Percentiles rank a stretch among this genome's conserved stretches.
phyloP scores from a whole-genome alignment of 2,329 filamentous ascomycete genomes.

The Myrmaecium sp. region DNA sequence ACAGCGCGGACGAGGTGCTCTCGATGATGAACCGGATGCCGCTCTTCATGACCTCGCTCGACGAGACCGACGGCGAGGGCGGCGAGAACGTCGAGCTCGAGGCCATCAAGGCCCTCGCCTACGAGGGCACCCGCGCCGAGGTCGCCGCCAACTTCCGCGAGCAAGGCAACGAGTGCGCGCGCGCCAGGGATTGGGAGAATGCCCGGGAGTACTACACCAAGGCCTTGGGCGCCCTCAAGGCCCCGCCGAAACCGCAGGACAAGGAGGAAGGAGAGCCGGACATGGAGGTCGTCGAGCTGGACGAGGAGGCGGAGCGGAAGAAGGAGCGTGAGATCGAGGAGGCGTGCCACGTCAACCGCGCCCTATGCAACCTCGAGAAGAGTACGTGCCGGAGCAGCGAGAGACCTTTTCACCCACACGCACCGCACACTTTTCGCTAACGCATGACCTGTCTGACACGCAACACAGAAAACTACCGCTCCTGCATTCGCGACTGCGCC shows the following conservation, averaged over 20 bases:
- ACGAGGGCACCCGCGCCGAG: constrained; percentile 79
- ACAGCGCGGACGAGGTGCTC: constrained; percentile 43
- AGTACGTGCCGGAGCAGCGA: constrained; percentile 29
- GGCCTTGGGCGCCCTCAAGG: constrained; percentile 55
- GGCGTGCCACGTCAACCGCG: constrained; percentile 69
- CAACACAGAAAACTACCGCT: constrained; percentile 62
- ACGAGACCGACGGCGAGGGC: constrained; percentile 39
- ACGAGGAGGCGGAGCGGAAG: constrained; percentile 41
- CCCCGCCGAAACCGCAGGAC: constrained; percentile 37
- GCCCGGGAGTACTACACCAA: constrained; percentile 86
- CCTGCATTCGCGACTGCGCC: constrained; percentile 71
- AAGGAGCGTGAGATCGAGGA: constrained; percentile 52
- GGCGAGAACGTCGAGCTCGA: constrained; percentile 71
- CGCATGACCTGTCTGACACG: neutral
- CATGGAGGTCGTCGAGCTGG: constrained; percentile 33
- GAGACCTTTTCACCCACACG: neutral
- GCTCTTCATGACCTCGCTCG: constrained; percentile 90
- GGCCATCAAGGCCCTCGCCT: constrained; percentile 75
- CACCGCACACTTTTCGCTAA: constrained; percentile 1
- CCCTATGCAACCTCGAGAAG: constrained; percentile 75
- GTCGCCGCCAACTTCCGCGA: constrained; percentile 74
- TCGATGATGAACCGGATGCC: constrained; percentile 54
- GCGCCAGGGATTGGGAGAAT: constrained; percentile 55
- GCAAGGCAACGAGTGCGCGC: constrained; percentile 80
- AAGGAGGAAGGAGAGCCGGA: constrained; percentile 23